Conservation (phyloP, 2,329 filamentous ascomycete genomes). For the Chaetomium strumarium region DNA sequence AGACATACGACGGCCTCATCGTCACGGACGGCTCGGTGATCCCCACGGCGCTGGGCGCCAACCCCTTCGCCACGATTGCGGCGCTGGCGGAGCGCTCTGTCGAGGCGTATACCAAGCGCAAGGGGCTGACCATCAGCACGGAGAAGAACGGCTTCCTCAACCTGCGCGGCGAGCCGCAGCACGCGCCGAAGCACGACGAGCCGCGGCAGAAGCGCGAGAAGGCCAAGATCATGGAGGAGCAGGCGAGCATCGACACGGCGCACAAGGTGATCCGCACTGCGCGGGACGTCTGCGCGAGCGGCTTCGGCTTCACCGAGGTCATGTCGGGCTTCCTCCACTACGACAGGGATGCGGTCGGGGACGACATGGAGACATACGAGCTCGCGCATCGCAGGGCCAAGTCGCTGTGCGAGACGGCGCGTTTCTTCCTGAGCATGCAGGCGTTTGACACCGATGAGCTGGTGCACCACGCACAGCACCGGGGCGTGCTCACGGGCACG, state of each 20-base stretch:
- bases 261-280: slow-evolving; percentile 38
- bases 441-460: slow-evolving; percentile 46
- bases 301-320: slow-evolving; percentile 57
- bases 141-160: slow-evolving; percentile 45
- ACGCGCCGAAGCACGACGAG: slow-evolving; percentile 20
- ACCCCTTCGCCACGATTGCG: slow-evolving; percentile 64
- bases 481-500: slow-evolving; percentile 51
- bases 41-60: slow-evolving; percentile 57
- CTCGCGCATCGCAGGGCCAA: slow-evolving; percentile 47
- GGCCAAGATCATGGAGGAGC: slow-evolving; percentile 30
- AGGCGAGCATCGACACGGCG: slow-evolving; percentile 32
- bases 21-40: slow-evolving; percentile 58
- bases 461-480: slow-evolving; percentile 43
- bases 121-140: slow-evolving; percentile 39
- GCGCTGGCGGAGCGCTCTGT: slow-evolving; percentile 61
- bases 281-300: slow-evolving; percentile 38
- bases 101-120: slow-evolving; percentile 40
- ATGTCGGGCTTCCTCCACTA: slow-evolving; percentile 57
- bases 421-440: slow-evolving; percentile 55
- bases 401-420: slow-evolving; percentile 49
- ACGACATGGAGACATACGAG: slow-evolving; percentile 47
- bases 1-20: slow-evolving; percentile 52
- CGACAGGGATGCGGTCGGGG: slow-evolving; percentile 35
- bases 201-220: slow-evolving; percentile 15
- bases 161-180: slow-evolving; percentile 48